phyloP scores from a whole-genome alignment of 2,329 filamentous ascomycete species.

The Phaeosphaeria sp. region DNA sequence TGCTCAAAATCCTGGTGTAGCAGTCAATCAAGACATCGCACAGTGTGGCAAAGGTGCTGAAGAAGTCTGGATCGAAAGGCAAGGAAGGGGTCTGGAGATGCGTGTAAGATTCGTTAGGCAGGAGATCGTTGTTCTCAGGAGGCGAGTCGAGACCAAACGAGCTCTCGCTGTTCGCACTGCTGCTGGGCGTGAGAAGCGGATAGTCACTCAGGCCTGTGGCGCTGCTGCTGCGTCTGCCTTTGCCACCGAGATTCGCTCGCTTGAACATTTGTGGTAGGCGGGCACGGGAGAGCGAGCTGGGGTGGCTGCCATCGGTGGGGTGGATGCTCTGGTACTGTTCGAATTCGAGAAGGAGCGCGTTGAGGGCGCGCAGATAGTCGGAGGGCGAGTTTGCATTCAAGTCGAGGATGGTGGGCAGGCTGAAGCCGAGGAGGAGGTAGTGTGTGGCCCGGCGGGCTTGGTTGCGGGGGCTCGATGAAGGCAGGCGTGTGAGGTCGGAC shows the following conservation, averaged over 20 bases:
- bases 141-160: slow-evolving; percentile 37
- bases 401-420: slow-evolving; percentile 87
- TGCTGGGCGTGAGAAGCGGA: slow-evolving; percentile 23
- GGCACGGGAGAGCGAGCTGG: slow-evolving; percentile 72
- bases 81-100: slow-evolving; percentile 89
- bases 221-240: slow-evolving; percentile 62
- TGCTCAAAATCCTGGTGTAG: slow-evolving; percentile 77
- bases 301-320: slow-evolving; percentile 74
- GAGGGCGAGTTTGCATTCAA: slow-evolving; percentile 78
- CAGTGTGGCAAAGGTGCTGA: slow-evolving; percentile 92
- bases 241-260: slow-evolving; percentile 45
- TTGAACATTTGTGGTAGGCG: slow-evolving; percentile 68
- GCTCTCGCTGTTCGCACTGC: slow-evolving; percentile 28
- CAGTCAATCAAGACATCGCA: slow-evolving; percentile 95
- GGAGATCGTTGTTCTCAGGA: slow-evolving; percentile 40
- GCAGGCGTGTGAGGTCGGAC: slow-evolving; percentile 77
- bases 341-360: slow-evolving; percentile 86
- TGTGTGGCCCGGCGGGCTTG: slow-evolving; percentile 90
- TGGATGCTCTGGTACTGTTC: slow-evolving; percentile 91
- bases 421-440: slow-evolving; percentile 90
- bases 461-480: slow-evolving; percentile 84
- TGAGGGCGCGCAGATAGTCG: slow-evolving; percentile 87
- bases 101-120: slow-evolving; percentile 81
- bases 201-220: slow-evolving; percentile 57
- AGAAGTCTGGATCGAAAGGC: slow-evolving; percentile 96